Base-by-base conservation (phyloP, 768 basidiomycete genomes). In the Mycena crocata region DNA sequence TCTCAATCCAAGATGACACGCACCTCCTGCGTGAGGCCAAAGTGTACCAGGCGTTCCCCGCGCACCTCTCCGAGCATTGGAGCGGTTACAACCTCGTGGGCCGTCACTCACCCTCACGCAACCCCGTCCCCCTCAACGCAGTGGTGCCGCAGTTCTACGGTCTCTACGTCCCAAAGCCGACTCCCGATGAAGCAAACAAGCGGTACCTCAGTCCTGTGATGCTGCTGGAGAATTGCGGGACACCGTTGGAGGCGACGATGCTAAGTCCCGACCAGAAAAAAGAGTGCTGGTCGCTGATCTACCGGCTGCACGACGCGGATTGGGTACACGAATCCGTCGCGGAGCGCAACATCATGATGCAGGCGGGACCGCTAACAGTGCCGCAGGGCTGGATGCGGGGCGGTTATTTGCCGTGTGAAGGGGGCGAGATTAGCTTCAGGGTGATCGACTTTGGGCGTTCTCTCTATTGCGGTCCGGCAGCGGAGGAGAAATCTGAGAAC, bases 121-220 rank as follows among this genome's bases (percentile, higher is more conserved):
- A 81, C 66, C 83, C 87, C 0, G 81, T 84, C 0, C 86, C 87
- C 3, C 77, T 85, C 5, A 77, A 80, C 9, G 82, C 90, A 0
- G 50, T 90, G 50, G 85, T 87, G 4, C 89, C 90, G 0, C 88
- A 89, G 72, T 91, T 85, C 74, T 91, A 87, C 68, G 89, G 90
- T 1, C 88, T 86, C 74, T 91, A 90, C 68, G 72, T 69, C 10
- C 77, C 76, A 12, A 68, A 72, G 1, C 28, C 72, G 32, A 58
- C 65, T 0, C 14, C 44, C 8, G 32, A 2, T 1, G 62, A 52
- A 42, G 60, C 45, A 21, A 23, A 64, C 5, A 42, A 39, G 8
- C 24, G 19, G 2, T 79, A 79, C 66, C 70, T 78, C 35, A 83
- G 83, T 62, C 80, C 83, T 0, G 81, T 85, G 42, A 62, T 86